Percentiles rank a stretch among this genome's conserved stretches.
These are phyloP conservation scores for Nothophytophthora sp. DNA, from an alignment of 352 stramenopile species.

Conservation along the genomic window DNA sequence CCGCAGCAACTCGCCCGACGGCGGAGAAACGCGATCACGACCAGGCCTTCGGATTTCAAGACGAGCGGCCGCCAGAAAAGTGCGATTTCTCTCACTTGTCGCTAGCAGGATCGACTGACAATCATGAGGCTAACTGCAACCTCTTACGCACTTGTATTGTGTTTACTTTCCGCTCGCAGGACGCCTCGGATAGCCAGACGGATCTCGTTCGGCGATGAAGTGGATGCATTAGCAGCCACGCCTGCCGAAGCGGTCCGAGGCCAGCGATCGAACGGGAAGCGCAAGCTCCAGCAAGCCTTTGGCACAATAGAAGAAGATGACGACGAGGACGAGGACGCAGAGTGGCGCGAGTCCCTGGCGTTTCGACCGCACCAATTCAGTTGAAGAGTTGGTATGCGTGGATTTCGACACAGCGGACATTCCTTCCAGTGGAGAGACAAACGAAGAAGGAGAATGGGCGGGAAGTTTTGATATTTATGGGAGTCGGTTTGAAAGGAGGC, in stretches of 20 bases:
- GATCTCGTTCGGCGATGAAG: slow-evolving; percentile 35
- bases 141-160: neutral
- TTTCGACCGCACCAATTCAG: slow-evolving; percentile 20
- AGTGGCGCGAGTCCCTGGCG: slow-evolving; percentile 32
- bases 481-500: too few relatives aligned
- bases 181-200: slow-evolving; percentile 31
- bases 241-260: slow-evolving; percentile 4
- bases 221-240: slow-evolving; percentile 12
- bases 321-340: slow-evolving; percentile 33
- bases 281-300: slow-evolving; percentile 26
- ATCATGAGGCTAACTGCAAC: slow-evolving; percentile 7
- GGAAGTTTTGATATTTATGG: too few relatives aligned
- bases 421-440: neutral
- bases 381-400: slow-evolving; percentile 4
- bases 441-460: neutral
- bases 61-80: slow-evolving; percentile 22
- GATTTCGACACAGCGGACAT: neutral
- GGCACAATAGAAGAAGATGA: slow-evolving; percentile 24
- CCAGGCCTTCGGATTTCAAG: slow-evolving; percentile 20
- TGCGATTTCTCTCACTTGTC: slow-evolving; percentile 13
- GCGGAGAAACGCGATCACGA: slow-evolving; percentile 36
- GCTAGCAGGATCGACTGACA: neutral
- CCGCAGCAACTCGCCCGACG: neutral
- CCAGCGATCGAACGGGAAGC: slow-evolving; percentile 18
- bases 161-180: slow-evolving; percentile 14